These are phyloP conservation scores for Pseudogymnoascus sp. DNA, from an alignment of 2,329 filamentous ascomycete genomes.

Conservation along the genomic window DNA sequence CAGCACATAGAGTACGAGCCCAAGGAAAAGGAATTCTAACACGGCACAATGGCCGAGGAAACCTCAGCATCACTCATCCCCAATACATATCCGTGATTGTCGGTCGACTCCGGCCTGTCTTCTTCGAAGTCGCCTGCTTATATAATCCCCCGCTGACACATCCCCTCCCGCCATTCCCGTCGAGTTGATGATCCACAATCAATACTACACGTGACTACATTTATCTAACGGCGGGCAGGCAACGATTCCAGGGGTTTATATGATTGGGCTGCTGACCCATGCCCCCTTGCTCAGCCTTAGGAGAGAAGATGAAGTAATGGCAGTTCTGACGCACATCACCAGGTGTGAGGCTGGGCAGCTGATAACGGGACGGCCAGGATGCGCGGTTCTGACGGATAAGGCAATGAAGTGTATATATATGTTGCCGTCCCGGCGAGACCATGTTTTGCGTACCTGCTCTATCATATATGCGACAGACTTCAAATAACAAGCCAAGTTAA, in stretches of 20 bases:
- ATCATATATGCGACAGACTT: background rate
- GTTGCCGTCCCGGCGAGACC: background rate
- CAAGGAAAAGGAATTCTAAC: background rate
- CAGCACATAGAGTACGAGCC: background rate
- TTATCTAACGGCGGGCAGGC: background rate
- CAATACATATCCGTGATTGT: background rate
- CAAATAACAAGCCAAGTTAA: background rate
- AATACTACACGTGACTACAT: background rate
- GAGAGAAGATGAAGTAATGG: background rate
- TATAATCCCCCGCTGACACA: background rate
- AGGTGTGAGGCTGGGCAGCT: conserved; percentile 1
- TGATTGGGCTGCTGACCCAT: conserved; percentile 5
- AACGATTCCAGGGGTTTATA: background rate
- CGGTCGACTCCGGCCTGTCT: background rate
- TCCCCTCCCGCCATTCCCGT: background rate
- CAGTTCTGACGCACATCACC: conserved; percentile 1
- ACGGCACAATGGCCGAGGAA: background rate
- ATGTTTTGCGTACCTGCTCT: background rate
- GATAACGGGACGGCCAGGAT: background rate
- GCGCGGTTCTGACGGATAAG: background rate
- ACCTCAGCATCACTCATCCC: background rate
- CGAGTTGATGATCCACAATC: background rate
- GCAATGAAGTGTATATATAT: background rate
- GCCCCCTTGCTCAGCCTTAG: background rate
- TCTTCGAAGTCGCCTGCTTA: background rate